Percentiles rank a stretch among this genome's conserved stretches.
phyloP scores from a whole-genome alignment of 768 basidiomycete species.

The Leccinum subtestaceum region DNA sequence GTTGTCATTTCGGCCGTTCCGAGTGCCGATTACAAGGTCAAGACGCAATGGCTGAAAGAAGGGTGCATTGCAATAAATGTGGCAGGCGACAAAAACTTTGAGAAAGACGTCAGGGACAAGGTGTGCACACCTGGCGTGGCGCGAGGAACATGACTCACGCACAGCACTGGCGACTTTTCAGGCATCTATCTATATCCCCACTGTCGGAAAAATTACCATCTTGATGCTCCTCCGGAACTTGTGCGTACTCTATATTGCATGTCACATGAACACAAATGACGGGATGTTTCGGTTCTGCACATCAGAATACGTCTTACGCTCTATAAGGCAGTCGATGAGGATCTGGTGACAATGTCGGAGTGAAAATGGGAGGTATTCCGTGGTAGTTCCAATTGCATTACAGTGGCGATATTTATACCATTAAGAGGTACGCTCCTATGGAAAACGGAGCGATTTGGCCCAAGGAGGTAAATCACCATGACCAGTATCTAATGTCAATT shows the following conservation, averaged over 20 bases:
- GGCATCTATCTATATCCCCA: constrained; percentile 93
- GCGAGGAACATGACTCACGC: constrained; percentile 11
- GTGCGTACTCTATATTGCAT: constrained; percentile 44
- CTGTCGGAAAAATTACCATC: constrained; percentile 98
- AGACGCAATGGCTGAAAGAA: constrained; percentile 86
- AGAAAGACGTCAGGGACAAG: constrained; percentile 88
- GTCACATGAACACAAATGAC: constrained; percentile 5
- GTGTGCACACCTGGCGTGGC: constrained; percentile 39
- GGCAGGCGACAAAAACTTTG: constrained; percentile 95
- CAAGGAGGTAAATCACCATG: constrained; percentile 14
- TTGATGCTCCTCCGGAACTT: constrained; percentile 96
- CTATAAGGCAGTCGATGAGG: constrained; percentile 19
- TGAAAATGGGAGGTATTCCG: constrained; percentile 14
- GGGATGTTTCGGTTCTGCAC: background rate
- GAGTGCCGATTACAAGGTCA: constrained; percentile 77
- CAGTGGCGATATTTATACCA: constrained; percentile 34
- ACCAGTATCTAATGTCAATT: constrained; percentile 16
- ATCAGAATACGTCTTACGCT: constrained; percentile 29
- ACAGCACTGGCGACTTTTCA: background rate
- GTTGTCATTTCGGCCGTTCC: constrained; percentile 96
- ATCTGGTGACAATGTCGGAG: background rate
- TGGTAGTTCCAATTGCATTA: constrained; percentile 21
- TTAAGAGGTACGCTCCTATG: constrained; percentile 30
- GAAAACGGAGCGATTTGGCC: constrained; percentile 12
- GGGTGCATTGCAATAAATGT: constrained; percentile 94